phyloP scores from a whole-genome alignment of 2,329 filamentous ascomycete genomes.

The Clarireedia sp. region DNA sequence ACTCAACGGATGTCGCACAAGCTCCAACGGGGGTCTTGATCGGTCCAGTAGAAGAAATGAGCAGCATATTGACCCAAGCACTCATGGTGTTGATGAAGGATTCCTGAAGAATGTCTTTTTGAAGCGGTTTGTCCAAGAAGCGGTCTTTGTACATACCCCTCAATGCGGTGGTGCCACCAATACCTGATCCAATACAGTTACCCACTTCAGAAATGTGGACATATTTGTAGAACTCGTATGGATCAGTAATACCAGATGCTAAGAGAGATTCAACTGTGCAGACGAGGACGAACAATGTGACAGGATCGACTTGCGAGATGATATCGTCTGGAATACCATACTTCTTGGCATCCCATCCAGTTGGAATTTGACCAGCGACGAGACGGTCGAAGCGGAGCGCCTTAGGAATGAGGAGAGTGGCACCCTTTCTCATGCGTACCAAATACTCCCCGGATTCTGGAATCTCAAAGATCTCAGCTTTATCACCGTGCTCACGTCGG shows the following conservation, averaged over 20 bases:
- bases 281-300: constrained; percentile 90
- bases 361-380: constrained; percentile 93
- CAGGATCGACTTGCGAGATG: constrained; percentile 92
- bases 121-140: constrained; percentile 91
- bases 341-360: constrained; percentile 91
- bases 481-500: constrained; percentile 92
- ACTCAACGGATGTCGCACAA: constrained; percentile 95
- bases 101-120: constrained; percentile 98
- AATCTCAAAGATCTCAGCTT: constrained; percentile 95
- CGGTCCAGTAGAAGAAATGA: constrained; percentile 91
- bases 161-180: constrained; percentile 87
- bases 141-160: constrained; percentile 98
- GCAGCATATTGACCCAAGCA: constrained; percentile 98
- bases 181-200: constrained; percentile 97
- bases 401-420: constrained; percentile 91
- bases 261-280: constrained; percentile 88
- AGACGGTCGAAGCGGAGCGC: constrained; percentile 94
- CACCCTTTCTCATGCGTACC: constrained; percentile 91
- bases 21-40: constrained; percentile 99
- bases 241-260: constrained; percentile 91
- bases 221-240: constrained; percentile 99
- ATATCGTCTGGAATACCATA: constrained; percentile 98
- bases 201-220: constrained; percentile 96
- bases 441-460: constrained; percentile 89
- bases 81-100: constrained; percentile 99